A percentile compares a stretch with the other conserved stretches of the same genome.
phyloP scores from a whole-genome alignment of 495 filamentous ascomycete species.

The Lentithecium fluviatile region DNA sequence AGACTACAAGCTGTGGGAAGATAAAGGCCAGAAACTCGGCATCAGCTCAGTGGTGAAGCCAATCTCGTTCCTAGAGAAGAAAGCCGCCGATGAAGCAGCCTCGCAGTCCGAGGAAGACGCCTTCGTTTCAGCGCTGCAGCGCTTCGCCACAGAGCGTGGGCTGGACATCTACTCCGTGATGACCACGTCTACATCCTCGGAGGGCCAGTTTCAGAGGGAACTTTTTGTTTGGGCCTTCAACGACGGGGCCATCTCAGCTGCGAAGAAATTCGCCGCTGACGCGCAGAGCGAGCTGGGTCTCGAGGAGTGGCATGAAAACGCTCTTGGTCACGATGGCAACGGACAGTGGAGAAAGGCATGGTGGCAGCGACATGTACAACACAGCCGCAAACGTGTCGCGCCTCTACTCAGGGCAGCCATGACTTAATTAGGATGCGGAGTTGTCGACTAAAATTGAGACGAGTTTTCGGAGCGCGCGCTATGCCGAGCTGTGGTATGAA shows the following conservation, averaged over 20 bases:
- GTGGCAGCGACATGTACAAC: slow-evolving; percentile 61
- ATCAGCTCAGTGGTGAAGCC: slow-evolving; percentile 71
- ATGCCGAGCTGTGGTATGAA: background rate
- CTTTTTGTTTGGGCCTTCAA: slow-evolving; percentile 66
- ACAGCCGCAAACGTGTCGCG: slow-evolving; percentile 87
- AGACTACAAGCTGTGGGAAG: slow-evolving; percentile 91
- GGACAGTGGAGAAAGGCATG: slow-evolving; percentile 38
- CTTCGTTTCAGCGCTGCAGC: slow-evolving; percentile 50
- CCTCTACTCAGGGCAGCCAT: slow-evolving; percentile 73
- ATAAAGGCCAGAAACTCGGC: slow-evolving; percentile 61
- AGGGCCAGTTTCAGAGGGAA: slow-evolving; percentile 66
- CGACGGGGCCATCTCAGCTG: slow-evolving; percentile 47
- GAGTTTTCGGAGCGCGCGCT: slow-evolving; percentile 13
- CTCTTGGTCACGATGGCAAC: slow-evolving; percentile 10
- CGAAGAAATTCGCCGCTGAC: slow-evolving; percentile 54
- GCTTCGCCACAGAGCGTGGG: slow-evolving; percentile 57
- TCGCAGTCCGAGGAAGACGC: slow-evolving; percentile 41
- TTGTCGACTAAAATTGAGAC: background rate
- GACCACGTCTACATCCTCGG: slow-evolving; percentile 59
- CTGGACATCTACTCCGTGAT: slow-evolving; percentile 73
- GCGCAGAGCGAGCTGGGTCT: slow-evolving; percentile 55
- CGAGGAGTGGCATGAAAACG: slow-evolving; percentile 48
- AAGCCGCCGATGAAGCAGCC: slow-evolving; percentile 48
- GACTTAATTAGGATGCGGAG: slow-evolving; percentile 35
- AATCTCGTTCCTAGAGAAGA: slow-evolving; percentile 60